phyloP scores from a whole-genome alignment of 345 rosid species.

The Hypericum androsaemum region DNA sequence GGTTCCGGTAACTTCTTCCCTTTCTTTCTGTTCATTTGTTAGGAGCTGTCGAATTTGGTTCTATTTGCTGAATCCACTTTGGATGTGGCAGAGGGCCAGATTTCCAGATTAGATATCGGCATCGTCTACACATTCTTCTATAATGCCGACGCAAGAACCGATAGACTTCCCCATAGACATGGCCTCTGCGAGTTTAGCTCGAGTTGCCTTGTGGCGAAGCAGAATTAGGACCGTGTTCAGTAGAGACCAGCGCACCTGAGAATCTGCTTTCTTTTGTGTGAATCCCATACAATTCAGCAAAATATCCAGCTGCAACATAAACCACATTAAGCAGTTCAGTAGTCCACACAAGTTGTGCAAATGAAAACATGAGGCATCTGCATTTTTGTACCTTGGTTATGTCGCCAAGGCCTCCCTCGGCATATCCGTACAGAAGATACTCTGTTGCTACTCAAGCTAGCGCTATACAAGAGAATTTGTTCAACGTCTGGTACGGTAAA shows the following conservation, averaged over 20 bases:
- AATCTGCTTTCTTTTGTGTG: conserved; percentile 80
- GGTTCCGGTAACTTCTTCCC: too few relatives aligned
- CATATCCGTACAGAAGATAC: conserved; percentile 60
- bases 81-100: too few relatives aligned
- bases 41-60: too few relatives aligned
- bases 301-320: conserved; percentile 58
- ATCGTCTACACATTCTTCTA: conserved; percentile 45
- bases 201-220: conserved; percentile 66
- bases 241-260: conserved; percentile 83
- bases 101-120: conserved; percentile 46
- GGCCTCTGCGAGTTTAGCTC: conserved; percentile 60
- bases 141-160: conserved; percentile 51
- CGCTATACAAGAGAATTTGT: conserved; percentile 86
- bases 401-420: conserved; percentile 87
- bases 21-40: too few relatives aligned
- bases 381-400: conserved; percentile 62
- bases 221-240: conserved; percentile 56
- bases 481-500: conserved; percentile 56
- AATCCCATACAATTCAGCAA: conserved; percentile 65
- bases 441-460: conserved; percentile 80
- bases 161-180: conserved; percentile 61
- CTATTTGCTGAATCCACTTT: too few relatives aligned
- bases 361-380: too few relatives aligned
- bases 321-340: too few relatives aligned
- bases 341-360: neutral